A percentile compares a stretch with the other conserved stretches of the same genome.
Conservation (phyloP, 2,329 filamentous ascomycete species). For the Alternaria consortialis region DNA sequence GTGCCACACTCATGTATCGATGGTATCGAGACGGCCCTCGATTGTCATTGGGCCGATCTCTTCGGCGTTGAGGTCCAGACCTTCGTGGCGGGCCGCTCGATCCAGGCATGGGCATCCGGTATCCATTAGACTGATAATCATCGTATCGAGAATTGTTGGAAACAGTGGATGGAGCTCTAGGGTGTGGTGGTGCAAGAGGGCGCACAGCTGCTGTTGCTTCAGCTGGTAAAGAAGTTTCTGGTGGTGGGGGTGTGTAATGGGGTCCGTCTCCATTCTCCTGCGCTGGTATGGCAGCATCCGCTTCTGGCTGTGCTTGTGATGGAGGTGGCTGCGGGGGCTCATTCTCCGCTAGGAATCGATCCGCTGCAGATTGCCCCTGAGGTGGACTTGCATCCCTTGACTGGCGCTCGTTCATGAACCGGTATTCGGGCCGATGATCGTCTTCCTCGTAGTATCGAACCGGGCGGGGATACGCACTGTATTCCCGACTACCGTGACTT, state of each 20-base stretch:
- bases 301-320: constrained; percentile 21
- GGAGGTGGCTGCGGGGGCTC: constrained; percentile 23
- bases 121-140: constrained; percentile 33
- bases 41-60: constrained; percentile 45
- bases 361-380: constrained; percentile 42
- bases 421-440: constrained; percentile 32
- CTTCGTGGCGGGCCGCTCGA: constrained; percentile 34
- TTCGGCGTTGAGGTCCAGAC: constrained; percentile 41
- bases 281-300: constrained; percentile 25
- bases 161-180: constrained; percentile 38
- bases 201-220: constrained; percentile 26
- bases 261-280: constrained; percentile 40
- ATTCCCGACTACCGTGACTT: constrained; percentile 35
- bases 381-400: constrained; percentile 32
- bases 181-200: constrained; percentile 30
- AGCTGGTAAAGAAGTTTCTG: constrained; percentile 23
- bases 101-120: constrained; percentile 40
- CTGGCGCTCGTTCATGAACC: constrained; percentile 31
- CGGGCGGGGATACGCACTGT: constrained; percentile 37
- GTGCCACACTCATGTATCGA: constrained; percentile 47
- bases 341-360: constrained; percentile 47
- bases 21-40: constrained; percentile 47
- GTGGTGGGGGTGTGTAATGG: constrained; percentile 42
- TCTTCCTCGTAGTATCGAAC: constrained; percentile 42
- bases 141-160: constrained; percentile 48